A percentile compares a stretch with the other conserved stretches of the same genome.
phyloP scores from a whole-genome alignment of 441 rosid genomes.

The Monsonia emarginata region DNA sequence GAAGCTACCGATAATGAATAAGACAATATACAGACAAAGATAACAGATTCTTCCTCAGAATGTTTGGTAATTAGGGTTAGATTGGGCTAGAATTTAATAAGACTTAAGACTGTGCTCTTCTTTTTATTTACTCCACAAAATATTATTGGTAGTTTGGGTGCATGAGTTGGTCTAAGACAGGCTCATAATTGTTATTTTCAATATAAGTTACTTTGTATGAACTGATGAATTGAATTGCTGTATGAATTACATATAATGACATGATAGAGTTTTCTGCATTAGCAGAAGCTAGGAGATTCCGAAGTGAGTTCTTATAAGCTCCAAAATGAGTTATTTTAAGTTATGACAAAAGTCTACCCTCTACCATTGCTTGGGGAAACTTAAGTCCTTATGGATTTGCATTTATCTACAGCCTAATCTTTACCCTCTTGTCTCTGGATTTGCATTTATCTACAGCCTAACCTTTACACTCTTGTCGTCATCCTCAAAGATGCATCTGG shows the following conservation, averaged over 20 bases:
- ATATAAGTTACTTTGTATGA: background rate
- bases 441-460: slow-evolving; percentile 48
- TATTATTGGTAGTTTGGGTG: background rate
- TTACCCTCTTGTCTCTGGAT: slow-evolving; percentile 52
- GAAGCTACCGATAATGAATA: background rate
- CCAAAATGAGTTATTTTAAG: background rate
- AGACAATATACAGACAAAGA: background rate
- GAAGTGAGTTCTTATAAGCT: background rate
- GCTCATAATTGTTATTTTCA: background rate
- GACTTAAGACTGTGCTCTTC: background rate
- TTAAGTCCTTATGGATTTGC: slow-evolving; percentile 15
- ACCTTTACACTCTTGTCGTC: slow-evolving; percentile 69
- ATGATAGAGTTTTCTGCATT: background rate
- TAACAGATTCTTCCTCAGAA: background rate
- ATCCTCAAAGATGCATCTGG: slow-evolving; percentile 77
- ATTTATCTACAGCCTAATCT: slow-evolving; percentile 62
- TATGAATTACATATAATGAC: background rate
- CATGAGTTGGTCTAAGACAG: background rate
- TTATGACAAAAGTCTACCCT: background rate
- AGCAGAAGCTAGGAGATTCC: background rate
- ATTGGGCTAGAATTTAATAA: background rate
- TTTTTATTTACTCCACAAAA: background rate
- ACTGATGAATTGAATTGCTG: background rate
- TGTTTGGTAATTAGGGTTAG: background rate
- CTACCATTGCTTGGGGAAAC: background rate